These are phyloP conservation scores for Malus sieversii DNA, from an alignment of 306 rosid genomes.

Conservation along the genomic window DNA sequence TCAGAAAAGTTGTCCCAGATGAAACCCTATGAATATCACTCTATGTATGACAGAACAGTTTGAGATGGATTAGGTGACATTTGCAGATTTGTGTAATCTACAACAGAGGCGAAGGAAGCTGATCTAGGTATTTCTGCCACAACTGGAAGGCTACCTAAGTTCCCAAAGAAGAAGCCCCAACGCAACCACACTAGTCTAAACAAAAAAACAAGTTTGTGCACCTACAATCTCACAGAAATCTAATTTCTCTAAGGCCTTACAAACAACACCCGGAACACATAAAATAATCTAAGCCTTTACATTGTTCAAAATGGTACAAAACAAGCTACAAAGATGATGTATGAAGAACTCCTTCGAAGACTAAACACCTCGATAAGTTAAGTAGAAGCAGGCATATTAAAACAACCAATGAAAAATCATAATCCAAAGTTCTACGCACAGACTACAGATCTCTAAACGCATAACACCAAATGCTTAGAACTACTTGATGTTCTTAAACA, in stretches of 20 bases:
- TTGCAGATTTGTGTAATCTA: neutral
- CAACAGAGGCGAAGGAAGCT: neutral
- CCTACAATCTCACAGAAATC: neutral
- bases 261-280: too few relatives aligned
- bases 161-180: neutral
- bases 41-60: neutral
- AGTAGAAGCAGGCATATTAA: too few relatives aligned
- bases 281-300: too few relatives aligned
- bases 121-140: neutral
- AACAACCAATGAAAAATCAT: neutral
- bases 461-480: neutral
- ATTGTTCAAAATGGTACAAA: too few relatives aligned
- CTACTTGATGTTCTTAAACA: neutral
- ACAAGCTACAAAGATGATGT: too few relatives aligned
- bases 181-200: neutral
- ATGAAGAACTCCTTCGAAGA: too few relatives aligned
- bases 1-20: neutral
- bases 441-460: neutral
- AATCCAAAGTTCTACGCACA: neutral
- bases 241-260: too few relatives aligned
- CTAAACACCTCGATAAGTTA: too few relatives aligned
- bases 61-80: neutral
- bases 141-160: neutral
- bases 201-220: neutral
- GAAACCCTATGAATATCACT: neutral